phyloP scores from a whole-genome alignment of 208 protist species.

The Leishmania martiniquensis region DNA sequence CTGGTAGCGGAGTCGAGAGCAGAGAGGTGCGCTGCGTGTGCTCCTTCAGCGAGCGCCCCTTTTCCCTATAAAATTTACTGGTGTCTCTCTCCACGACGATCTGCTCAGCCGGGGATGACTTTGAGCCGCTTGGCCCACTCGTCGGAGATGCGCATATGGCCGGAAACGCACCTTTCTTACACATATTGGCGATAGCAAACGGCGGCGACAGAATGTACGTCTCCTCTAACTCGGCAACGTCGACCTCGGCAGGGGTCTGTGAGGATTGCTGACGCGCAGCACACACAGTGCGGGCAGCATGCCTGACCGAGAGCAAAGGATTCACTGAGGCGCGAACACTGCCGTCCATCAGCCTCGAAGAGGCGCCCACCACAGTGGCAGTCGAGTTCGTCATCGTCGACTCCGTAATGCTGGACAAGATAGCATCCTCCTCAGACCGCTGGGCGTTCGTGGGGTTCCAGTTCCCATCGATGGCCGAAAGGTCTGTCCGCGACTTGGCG shows the following conservation, averaged over 20 bases:
- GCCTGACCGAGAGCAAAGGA: not conserved
- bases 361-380: not conserved
- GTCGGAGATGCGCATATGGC: not conserved
- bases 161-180: not conserved
- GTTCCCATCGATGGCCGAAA: not conserved
- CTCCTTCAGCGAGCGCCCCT: not conserved
- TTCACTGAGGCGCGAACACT: not conserved
- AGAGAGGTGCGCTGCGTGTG: too few relatives aligned
- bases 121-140: not conserved
- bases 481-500: not conserved
- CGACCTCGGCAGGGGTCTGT: not conserved
- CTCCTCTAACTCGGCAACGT: not conserved
- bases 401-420: constrained; percentile 28
- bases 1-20: not conserved
- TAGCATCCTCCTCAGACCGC: constrained; percentile 7
- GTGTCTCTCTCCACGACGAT: not conserved
- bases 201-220: constrained; percentile 5
- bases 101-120: not conserved
- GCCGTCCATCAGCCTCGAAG: not conserved
- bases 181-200: not conserved
- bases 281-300: not conserved
- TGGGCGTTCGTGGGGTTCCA: not conserved
- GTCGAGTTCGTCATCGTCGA: constrained; percentile 5
- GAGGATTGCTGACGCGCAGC: not conserved
- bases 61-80: not conserved